Evolutionary conservation across 2,329 filamentous ascomycete species (phyloP), one percentile per base, ranked within the genome.

Genomic region (Aureobasidium sp.): DNA sequence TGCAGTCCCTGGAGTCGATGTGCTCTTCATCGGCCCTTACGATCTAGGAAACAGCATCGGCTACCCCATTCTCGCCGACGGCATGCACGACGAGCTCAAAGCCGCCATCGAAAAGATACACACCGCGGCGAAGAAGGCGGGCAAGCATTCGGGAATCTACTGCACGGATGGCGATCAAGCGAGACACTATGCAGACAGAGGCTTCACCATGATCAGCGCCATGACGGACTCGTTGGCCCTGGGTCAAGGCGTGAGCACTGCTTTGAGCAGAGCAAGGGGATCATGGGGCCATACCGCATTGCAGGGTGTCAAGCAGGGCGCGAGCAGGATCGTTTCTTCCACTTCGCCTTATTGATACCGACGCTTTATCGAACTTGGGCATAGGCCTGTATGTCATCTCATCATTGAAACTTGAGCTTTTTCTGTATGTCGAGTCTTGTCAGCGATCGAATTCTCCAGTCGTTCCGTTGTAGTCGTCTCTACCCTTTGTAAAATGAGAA

Each of bases 1-100:
- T 11, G 75, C 76, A 10, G 73, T 82, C 3, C 75, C 76, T 1
- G 80, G 80, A 1, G 75, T 82, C 8, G 79, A 82, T 61, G 77
- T 79, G 25, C 69, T 83, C 5, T 74, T 83, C 27, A 75, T 82
- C 57, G 80, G 81, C 0, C 81, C 80, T 2, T 81, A 78, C 69
- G 81, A 83, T 69, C 70, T 83, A 0, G 81, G 81, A 23, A 84
- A 83, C 66, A 81, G 80, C 57, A 82, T 83, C 53, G 81, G 80
- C 3, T 74, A 79, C 58, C 79, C 80, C 0, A 78, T 82, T 15
- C 62, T 79, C 1, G 71, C 72, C 2, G 73, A 74, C 6, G 72
- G 69, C 3, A 79, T 81, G 70, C 74, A 78, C 46, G 74, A 75
- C 1, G 78, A 83, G 62, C 67, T 83, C 49, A 75, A 77, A 37